Percentiles rank a stretch among this genome's conserved stretches.
Conservation (phyloP, 2,329 filamentous ascomycete species). For the Madurella mycetomatis region DNA sequence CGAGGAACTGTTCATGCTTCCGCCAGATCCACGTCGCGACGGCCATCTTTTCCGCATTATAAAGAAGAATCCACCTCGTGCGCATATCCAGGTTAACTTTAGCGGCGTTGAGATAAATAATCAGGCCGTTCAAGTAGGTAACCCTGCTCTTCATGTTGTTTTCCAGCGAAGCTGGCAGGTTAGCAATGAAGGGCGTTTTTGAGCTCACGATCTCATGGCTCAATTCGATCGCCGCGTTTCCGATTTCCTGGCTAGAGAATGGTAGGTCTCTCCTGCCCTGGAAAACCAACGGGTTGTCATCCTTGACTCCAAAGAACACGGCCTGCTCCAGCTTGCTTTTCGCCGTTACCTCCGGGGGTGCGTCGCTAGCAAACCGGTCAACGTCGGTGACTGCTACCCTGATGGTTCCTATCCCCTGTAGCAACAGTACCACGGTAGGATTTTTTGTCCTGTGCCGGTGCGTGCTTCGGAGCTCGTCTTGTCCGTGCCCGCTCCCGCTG, state of each 20-base stretch:
- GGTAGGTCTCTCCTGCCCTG: conserved; percentile 60
- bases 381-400: conserved; percentile 56
- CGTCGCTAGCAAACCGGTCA: conserved; percentile 55
- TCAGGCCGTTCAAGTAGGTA: conserved; percentile 70
- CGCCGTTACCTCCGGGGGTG: conserved; percentile 63
- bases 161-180: conserved; percentile 70
- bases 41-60: conserved; percentile 84
- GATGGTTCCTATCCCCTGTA: conserved; percentile 59
- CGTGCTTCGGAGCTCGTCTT: conserved; percentile 44
- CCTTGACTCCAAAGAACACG: conserved; percentile 81
- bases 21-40: conserved; percentile 78
- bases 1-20: conserved; percentile 66
- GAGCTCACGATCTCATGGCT: conserved; percentile 81
- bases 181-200: conserved; percentile 67
- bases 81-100: conserved; percentile 61
- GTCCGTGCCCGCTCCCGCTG: conserved; percentile 30
- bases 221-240: conserved; percentile 69
- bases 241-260: conserved; percentile 67
- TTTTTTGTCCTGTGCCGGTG: conserved; percentile 56
- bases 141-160: conserved; percentile 72
- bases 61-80: conserved; percentile 77
- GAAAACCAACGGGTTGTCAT: conserved; percentile 85
- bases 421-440: conserved; percentile 57
- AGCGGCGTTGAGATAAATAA: conserved; percentile 63
- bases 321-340: conserved; percentile 92